Evolutionary conservation across 495 filamentous ascomycete genomes (phyloP).

Genomic region (Bathelium albidoporum): DNA sequence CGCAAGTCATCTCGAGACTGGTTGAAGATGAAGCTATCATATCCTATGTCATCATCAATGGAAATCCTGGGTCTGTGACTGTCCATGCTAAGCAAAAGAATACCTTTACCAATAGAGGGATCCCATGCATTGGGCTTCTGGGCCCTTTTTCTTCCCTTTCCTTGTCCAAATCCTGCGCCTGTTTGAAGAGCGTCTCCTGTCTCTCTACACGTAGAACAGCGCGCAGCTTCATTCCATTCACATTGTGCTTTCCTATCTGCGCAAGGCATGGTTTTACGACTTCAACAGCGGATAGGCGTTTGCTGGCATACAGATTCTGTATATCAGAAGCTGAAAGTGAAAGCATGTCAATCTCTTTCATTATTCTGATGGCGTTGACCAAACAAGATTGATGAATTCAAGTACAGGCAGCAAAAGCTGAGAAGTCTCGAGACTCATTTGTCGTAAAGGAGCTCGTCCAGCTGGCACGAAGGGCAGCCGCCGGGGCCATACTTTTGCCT

Average conservation of each 20-base stretch:
- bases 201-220: constrained; percentile 34
- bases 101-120: constrained; percentile 33
- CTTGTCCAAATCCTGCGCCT: constrained; percentile 29
- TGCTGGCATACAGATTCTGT: constrained; percentile 20
- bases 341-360: constrained; percentile 11
- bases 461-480: background rate
- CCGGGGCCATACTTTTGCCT: background rate
- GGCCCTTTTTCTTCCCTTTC: constrained; percentile 27
- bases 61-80: background rate
- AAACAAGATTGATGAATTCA: background rate
- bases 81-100: background rate
- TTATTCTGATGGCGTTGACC: constrained; percentile 10
- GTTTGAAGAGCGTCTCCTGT: constrained; percentile 22
- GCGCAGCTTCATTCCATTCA: constrained; percentile 21
- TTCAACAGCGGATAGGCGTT: constrained; percentile 35
- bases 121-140: constrained; percentile 33
- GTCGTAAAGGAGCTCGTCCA: background rate
- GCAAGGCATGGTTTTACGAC: constrained; percentile 41
- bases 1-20: constrained; percentile 1
- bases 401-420: background rate
- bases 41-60: background rate
- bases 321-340: constrained; percentile 14
- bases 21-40: constrained; percentile 33
- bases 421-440: background rate
- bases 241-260: constrained; percentile 42